A percentile compares a stretch with the other conserved stretches of the same genome.
Evolutionary conservation across 1,284 basidiomycete species (phyloP).

Genomic region (Neonothopanus nambi): DNA sequence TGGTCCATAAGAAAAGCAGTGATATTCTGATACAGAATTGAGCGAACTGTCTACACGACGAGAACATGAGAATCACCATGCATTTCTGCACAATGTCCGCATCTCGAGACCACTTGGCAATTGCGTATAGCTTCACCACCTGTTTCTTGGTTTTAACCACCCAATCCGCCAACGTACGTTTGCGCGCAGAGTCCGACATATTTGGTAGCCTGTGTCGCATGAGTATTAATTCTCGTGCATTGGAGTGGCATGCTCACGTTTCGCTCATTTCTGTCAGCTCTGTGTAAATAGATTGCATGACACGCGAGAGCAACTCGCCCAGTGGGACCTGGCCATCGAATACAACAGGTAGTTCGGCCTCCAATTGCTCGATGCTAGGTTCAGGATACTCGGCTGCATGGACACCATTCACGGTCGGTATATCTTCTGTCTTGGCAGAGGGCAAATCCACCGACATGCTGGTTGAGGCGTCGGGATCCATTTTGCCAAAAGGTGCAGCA

Average conservation of each 20-base stretch:
- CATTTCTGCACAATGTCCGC: slow-evolving; percentile 80
- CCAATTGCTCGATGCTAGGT: slow-evolving; percentile 58
- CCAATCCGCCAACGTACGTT: slow-evolving; percentile 83
- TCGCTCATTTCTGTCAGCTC: slow-evolving; percentile 84
- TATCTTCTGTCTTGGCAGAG: background rate
- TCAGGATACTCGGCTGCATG: slow-evolving; percentile 32
- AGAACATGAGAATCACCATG: slow-evolving; percentile 53
- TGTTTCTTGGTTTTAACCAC: slow-evolving; percentile 88
- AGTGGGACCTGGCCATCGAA: slow-evolving; percentile 75
- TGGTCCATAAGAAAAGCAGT: slow-evolving; percentile 83
- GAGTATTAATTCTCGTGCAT: background rate
- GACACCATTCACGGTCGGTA: slow-evolving; percentile 6
- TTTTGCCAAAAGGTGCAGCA: background rate
- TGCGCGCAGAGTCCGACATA: slow-evolving; percentile 80
- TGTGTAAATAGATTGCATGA: slow-evolving; percentile 80
- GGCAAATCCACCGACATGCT: slow-evolving; percentile 1
- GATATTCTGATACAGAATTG: slow-evolving; percentile 58
- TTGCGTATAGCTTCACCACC: slow-evolving; percentile 85
- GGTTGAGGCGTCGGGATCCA: slow-evolving; percentile 4
- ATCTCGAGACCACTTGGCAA: slow-evolving; percentile 82
- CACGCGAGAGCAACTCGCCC: slow-evolving; percentile 72
- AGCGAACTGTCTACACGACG: slow-evolving; percentile 10
- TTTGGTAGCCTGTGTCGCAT: slow-evolving; percentile 65
- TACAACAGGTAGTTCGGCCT: slow-evolving; percentile 76
- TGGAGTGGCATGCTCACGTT: slow-evolving; percentile 56